Percentiles rank a stretch among this genome's conserved stretches.
These are phyloP conservation scores for Auricularia sp. DNA, from an alignment of 768 basidiomycete species.

Conservation along the genomic window DNA sequence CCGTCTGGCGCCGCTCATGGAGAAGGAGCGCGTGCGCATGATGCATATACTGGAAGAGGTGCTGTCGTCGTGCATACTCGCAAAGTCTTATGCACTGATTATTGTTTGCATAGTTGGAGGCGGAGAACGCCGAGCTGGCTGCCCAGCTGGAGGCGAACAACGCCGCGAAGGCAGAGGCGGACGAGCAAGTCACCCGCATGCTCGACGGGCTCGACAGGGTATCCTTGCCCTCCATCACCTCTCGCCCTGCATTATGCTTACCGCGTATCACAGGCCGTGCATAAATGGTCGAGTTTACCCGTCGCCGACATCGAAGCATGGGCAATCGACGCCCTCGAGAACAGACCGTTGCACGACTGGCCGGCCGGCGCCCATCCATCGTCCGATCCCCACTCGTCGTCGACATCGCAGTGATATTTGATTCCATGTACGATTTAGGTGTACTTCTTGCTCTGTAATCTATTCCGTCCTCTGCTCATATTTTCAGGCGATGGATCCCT, in stretches of 20 bases:
- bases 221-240: neutral
- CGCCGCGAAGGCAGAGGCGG: neutral
- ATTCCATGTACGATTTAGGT: too few relatives aligned
- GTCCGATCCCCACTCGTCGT: too few relatives aligned
- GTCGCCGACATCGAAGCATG: neutral
- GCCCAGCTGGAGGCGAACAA: neutral
- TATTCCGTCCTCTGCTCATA: too few relatives aligned
- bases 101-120: neutral
- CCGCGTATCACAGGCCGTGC: neutral
- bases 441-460: too few relatives aligned
- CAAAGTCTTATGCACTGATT: neutral
- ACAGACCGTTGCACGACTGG: neutral
- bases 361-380: neutral
- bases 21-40: slow-evolving; percentile 31
- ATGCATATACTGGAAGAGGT: slow-evolving; percentile 29
- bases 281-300: neutral
- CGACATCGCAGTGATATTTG: too few relatives aligned
- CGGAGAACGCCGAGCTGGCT: neutral
- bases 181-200: neutral
- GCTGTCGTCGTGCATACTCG: slow-evolving; percentile 6
- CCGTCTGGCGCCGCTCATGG: slow-evolving; percentile 50
- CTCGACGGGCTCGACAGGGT: neutral
- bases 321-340: neutral
- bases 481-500: too few relatives aligned
- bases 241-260: neutral